A percentile compares a stretch with the other conserved stretches of the same genome.
Evolutionary conservation across 768 basidiomycete species (phyloP).

Genomic region (Podaxis sp.): DNA sequence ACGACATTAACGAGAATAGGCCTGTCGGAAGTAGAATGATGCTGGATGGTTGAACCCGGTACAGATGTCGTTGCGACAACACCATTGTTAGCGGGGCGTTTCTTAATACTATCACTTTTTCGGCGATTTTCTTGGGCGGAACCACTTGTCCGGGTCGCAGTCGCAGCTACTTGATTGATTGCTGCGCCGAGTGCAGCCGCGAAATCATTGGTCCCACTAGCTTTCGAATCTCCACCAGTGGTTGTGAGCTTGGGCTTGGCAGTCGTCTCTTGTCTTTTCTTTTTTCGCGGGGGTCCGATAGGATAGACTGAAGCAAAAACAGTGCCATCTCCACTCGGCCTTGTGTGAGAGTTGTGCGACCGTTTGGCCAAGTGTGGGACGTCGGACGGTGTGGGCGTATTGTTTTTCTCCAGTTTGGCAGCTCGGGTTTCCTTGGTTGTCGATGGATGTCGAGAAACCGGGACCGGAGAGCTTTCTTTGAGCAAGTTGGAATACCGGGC

Average conservation of each 20-base stretch:
- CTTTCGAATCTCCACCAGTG: not conserved
- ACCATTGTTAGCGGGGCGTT: not conserved
- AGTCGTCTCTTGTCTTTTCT: not conserved
- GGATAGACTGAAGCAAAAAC: slow-evolving; percentile 2
- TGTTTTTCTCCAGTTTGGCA: not conserved
- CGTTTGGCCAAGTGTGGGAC: not conserved
- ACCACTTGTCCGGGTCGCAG: slow-evolving; percentile 1
- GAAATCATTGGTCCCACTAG: not conserved
- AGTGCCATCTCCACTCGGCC: not conserved
- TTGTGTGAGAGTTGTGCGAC: not conserved
- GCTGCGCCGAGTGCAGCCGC: slow-evolving; percentile 10
- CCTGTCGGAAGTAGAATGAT: not conserved
- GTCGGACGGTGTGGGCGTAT: not conserved
- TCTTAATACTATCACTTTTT: not conserved
- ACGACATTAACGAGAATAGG: slow-evolving; percentile 1
- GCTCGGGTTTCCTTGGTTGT: not conserved
- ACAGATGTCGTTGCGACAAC: not conserved
- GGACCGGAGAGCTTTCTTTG: not conserved
- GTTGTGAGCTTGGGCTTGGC: not conserved
- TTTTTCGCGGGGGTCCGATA: slow-evolving; percentile 8
- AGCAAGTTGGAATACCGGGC: not conserved
- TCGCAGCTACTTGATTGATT: slow-evolving; percentile 5
- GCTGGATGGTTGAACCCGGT: not conserved
- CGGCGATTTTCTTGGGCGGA: not conserved
- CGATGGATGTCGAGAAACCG: not conserved